Evolutionary conservation across 192 early-diverging fungal genomes (phyloP), one percentile per base, ranked within the genome.

Genomic region (Funneliformis geosporum): DNA sequence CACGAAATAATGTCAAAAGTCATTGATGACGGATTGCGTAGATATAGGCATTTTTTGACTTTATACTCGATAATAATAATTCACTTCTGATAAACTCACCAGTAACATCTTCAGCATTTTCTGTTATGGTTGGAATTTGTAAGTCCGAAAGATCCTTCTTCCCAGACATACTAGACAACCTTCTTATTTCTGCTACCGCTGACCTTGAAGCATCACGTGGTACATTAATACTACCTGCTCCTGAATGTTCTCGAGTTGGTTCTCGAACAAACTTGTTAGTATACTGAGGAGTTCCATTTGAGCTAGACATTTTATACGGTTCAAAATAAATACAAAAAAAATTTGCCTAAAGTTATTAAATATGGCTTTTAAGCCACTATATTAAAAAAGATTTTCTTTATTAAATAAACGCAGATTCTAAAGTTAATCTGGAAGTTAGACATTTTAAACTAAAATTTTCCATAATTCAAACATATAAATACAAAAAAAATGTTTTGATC

Each of bases 81-180:
- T 23, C 70, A 28, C 5, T 23, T 21, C 11, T 60, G 10, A 46
- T 55, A 47, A 11, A 81, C 76, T 28, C 75, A 85, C 84, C 84
- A 70, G 81, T 73, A 70, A 85, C 84, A 50, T 81, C 84, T 71
- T 85, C 81, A 10, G 80, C 82, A 80, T 85, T 80, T 60, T 85
- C 84, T 21, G 82, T 85, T 50, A 85, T 86, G 8, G 85, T 86
- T 23, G 85, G 85, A 65, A 86, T 82, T 66, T 80, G 80, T 21
- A 86, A 78, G 74, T 86, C 80, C 21, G 82, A 83, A 12, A 86
- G 69, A 46, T 79, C 84, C 16, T 83, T 76, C 73, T 82, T 79
- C 23, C 78, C 82, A 5, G 84, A 75, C 79, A 86, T 80, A 23
- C 80, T 81, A 75, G 82, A 83, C 40, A 86, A 38, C 25, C 84